Conservation (phyloP, 176 grass and related monocot species). For the Dendrocalamus sinicus region DNA sequence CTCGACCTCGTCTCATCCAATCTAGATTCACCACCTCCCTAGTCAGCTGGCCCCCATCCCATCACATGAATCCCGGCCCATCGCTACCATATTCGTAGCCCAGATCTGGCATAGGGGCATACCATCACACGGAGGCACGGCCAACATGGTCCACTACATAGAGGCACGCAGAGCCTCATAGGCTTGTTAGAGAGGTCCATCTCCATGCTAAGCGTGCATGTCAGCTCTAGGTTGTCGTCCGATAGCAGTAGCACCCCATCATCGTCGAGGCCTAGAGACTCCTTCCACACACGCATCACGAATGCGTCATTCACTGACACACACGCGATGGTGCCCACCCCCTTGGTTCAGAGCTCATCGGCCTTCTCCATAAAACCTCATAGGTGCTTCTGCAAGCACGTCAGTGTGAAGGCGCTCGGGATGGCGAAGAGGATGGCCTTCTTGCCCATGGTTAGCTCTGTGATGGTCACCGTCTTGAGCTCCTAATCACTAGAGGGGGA, state of each 20-base stretch:
- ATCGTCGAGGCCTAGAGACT: constrained; percentile 54
- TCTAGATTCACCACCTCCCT: too few relatives aligned
- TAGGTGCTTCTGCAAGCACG: constrained; percentile 86
- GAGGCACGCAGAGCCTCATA: constrained; percentile 52
- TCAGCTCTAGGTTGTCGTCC: constrained; percentile 73
- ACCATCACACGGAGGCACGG: too few relatives aligned
- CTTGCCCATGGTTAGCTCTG: constrained; percentile 69
- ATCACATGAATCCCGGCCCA: too few relatives aligned
- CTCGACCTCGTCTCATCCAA: too few relatives aligned
- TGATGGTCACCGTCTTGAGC: constrained; percentile 57
- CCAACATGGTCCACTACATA: too few relatives aligned
- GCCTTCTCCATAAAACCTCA: constrained; percentile 70
- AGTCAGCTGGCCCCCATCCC: too few relatives aligned
- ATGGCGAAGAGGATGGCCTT: constrained; percentile 68
- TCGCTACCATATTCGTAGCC: fast-evolving
- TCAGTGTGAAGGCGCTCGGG: constrained; percentile 78
- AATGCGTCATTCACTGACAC: constrained; percentile 85
- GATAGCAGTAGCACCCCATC: constrained; percentile 57
- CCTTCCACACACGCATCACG: constrained; percentile 78
- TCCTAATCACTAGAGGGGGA: constrained; percentile 11
- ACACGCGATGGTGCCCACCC: constrained; percentile 70
- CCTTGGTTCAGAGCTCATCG: constrained; percentile 57
- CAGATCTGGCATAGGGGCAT: too few relatives aligned
- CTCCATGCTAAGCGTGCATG: constrained; percentile 69
- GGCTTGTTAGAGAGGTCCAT: constrained; percentile 83